Base-by-base conservation (phyloP, 164 flowering plant genomes). In the Litsea cubeba region DNA sequence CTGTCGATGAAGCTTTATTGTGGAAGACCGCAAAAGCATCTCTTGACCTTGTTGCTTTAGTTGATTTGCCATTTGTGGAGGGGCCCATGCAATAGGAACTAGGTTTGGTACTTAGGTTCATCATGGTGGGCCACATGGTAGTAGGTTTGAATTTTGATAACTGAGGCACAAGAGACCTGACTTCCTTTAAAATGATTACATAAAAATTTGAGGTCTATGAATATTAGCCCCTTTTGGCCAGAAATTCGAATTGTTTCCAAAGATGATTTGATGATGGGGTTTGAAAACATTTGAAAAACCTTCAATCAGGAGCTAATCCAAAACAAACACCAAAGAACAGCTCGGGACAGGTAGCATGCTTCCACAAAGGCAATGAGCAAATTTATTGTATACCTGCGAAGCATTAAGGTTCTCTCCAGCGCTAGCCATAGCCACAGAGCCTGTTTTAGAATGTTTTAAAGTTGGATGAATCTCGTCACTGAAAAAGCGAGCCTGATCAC, bases 341-440 rank as follows among this genome's bases (percentile, higher is more conserved):
- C 28, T 25, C 3, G 18, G 28, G 28, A 20, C 20, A 20, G 26
- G 35, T 28, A 32, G 20, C 17, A 20, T 3, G 30, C 25, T 60
- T 58, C 2, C 3, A 69, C 54, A 14, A 46, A 70, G 50, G 5
- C 51, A 0, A n/a, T 54, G 46, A 35, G 50, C 28, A 65, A 32
- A 74, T n/a, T 20, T 40, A 3, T 11, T 12, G 50, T 8, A 74
- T 76, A 93, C 97, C 99, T 95, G 99, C 60, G 99, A 96, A 72
- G 99, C 99, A 90, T 96, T 96, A 12, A 91, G 86, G 85, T 91
- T 88, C 79, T 94, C 94, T 68, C 99, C 99, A 74, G 90, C 99
- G 83, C 94, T 96, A 68, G 97, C 97, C 99, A 96, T 94, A 22
- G 99, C 90, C 78, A 94, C 85, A 15, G 95, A 91, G 10, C 99